phyloP scores from a whole-genome alignment of 495 filamentous ascomycete genomes.

The Ascodesmis nigricans region DNA sequence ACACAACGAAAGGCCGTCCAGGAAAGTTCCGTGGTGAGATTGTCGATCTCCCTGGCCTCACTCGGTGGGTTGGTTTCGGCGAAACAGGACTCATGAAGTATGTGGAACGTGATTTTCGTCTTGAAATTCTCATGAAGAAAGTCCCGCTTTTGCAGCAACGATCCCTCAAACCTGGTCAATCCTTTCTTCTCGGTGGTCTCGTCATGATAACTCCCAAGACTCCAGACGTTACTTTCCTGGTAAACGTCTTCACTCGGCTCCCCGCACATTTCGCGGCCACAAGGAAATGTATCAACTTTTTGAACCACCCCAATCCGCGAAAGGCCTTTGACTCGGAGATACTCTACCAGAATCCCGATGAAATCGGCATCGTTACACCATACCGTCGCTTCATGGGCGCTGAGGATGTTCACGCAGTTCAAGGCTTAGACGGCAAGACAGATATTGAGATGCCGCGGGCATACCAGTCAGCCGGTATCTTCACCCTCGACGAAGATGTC shows the following conservation, averaged over 20 bases:
- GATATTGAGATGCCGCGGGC: too few relatives aligned
- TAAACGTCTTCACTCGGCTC: conserved; percentile 51
- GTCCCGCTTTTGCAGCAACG: conserved; percentile 44
- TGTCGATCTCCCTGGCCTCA: conserved; percentile 79
- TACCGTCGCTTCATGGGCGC: too few relatives aligned
- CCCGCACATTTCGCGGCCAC: conserved; percentile 51
- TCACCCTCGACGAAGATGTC: conserved; percentile 55
- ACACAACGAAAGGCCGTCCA: conserved; percentile 21
- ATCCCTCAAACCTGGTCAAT: conserved; percentile 48
- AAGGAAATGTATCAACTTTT: conserved; percentile 41
- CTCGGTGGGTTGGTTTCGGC: conserved; percentile 28
- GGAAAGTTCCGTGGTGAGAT: conserved; percentile 62
- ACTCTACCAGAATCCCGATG: conserved; percentile 6
- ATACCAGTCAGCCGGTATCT: conserved; percentile 43
- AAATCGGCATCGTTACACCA: too few relatives aligned
- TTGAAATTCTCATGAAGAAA: conserved; percentile 50
- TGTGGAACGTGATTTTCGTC: conserved; percentile 39
- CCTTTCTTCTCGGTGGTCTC: conserved; percentile 67
- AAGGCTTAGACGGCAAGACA: too few relatives aligned
- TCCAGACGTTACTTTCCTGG: conserved; percentile 36
- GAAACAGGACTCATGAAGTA: conserved; percentile 39
- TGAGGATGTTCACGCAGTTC: too few relatives aligned
- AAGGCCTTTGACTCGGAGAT: not conserved
- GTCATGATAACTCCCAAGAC: conserved; percentile 65
- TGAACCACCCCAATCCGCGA: conserved; percentile 10